phyloP scores from a whole-genome alignment of 176 grass and related monocot genomes.

The Rhipidocladum racemiflorum region DNA sequence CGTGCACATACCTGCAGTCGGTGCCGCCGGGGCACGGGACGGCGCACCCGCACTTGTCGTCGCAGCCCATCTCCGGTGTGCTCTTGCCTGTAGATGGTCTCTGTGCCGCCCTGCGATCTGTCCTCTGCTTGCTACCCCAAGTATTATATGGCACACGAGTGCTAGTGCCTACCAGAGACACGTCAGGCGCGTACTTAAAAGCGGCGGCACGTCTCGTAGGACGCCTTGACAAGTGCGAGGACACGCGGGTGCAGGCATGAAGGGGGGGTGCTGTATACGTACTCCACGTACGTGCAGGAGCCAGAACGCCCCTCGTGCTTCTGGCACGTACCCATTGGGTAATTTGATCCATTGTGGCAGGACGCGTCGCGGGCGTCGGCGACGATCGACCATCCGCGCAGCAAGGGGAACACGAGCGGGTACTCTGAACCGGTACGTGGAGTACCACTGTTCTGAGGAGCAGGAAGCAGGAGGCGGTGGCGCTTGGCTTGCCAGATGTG shows the following conservation, averaged over 20 bases:
- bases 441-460: background rate
- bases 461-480: background rate
- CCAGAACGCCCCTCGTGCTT: background rate
- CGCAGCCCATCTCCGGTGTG: conserved; percentile 30
- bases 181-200: background rate
- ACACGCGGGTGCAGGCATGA: background rate
- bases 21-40: conserved; percentile 54
- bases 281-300: background rate
- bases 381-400: background rate
- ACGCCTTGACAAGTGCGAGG: background rate
- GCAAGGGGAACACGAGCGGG: background rate
- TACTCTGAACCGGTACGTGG: background rate
- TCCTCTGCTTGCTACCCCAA: background rate
- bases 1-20: conserved; percentile 28
- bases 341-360: no score
- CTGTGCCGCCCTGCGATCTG: background rate
- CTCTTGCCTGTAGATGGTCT: background rate
- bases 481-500: no score
- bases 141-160: background rate
- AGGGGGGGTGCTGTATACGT: no score
- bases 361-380: conserved; percentile 9
- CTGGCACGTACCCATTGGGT: background rate
- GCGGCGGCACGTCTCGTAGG: background rate
- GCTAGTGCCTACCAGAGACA: background rate
- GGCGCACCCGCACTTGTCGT: conserved; percentile 64